phyloP scores from a whole-genome alignment of 192 early-diverging fungal genomes.

The Rhizoclosmatium globosum region DNA sequence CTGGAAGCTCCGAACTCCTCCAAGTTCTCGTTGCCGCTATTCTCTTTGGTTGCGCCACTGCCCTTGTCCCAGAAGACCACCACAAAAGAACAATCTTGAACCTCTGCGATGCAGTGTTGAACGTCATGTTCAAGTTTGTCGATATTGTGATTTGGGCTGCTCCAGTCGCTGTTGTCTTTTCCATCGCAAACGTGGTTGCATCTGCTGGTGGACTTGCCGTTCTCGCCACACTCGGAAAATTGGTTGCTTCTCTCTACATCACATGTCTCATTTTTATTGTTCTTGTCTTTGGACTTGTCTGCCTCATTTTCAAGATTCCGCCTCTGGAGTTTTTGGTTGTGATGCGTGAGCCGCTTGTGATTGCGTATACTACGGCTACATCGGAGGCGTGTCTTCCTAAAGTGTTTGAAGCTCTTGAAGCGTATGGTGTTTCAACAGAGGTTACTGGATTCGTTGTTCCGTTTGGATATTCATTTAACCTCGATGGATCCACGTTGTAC shows the following conservation, averaged over 20 bases:
- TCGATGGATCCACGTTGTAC: constrained; percentile 80
- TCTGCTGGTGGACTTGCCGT: constrained; percentile 62
- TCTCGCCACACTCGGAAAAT: constrained; percentile 66
- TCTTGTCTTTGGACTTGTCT: constrained; percentile 64
- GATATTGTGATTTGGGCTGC: constrained; percentile 48
- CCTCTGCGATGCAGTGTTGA: constrained; percentile 63
- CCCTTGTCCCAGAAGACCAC: constrained; percentile 41
- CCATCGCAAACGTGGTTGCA: constrained; percentile 68
- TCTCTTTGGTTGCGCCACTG: constrained; percentile 64
- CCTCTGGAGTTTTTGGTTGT: constrained; percentile 60
- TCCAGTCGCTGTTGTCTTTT: constrained; percentile 72
- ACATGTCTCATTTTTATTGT: constrained; percentile 68
- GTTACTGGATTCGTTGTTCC: constrained; percentile 73
- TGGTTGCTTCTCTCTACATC: constrained; percentile 70
- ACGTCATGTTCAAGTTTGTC: constrained; percentile 69
- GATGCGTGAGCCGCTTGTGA: constrained; percentile 68
- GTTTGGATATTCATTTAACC: constrained; percentile 79
- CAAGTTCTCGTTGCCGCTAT: constrained; percentile 72
- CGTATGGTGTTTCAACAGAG: constrained; percentile 70
- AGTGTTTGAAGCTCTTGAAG: constrained; percentile 75
- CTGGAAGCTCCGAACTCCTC: constrained; percentile 51
- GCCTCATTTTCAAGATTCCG: constrained; percentile 62
- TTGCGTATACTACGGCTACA: constrained; percentile 79
- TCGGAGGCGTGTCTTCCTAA: constrained; percentile 75
- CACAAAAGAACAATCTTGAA: constrained; percentile 54